These are phyloP conservation scores for Arabis hirsuta DNA, from an alignment of 345 rosid species.

Conservation along the genomic window DNA sequence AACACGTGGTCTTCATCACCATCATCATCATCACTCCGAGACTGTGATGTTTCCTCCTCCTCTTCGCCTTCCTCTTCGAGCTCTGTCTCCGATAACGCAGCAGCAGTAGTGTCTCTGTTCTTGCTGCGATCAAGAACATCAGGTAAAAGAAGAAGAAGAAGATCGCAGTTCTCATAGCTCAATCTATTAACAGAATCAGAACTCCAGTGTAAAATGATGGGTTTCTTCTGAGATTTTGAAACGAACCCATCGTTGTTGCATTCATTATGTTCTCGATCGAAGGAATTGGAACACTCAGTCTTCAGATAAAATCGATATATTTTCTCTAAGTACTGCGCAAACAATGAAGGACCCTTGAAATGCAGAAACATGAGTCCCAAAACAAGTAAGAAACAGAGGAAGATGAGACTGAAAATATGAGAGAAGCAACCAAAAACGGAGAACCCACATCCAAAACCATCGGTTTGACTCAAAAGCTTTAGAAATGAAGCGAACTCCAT, in stretches of 20 bases:
- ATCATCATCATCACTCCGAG: constrained; percentile 56
- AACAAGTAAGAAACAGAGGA: constrained; percentile 47
- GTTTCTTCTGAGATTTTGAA: constrained; percentile 33
- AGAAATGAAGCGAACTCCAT: constrained; percentile 54
- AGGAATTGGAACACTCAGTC: constrained; percentile 14
- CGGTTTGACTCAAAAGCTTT: constrained; percentile 38
- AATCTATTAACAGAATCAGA: constrained; percentile 16
- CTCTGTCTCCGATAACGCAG: constrained; percentile 29
- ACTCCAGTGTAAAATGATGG: constrained; percentile 29
- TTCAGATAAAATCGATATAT: constrained; percentile 24
- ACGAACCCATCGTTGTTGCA: constrained; percentile 30
- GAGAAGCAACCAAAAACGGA: constrained; percentile 51
- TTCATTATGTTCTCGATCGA: constrained; percentile 36
- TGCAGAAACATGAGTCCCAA: constrained; percentile 49
- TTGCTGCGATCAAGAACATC: constrained; percentile 23
- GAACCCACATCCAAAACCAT: constrained; percentile 52
- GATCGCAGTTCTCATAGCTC: constrained; percentile 26
- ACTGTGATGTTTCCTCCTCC: constrained; percentile 36
- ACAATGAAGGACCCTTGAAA: constrained; percentile 32
- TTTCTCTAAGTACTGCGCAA: constrained; percentile 39
- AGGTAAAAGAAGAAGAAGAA: constrained; percentile 9
- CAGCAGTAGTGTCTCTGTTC: constrained; percentile 24
- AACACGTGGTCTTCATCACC: constrained; percentile 66
- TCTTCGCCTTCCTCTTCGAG: constrained; percentile 23
- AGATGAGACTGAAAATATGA: constrained; percentile 41